These are phyloP conservation scores for Dothistroma septosporum DNA, from an alignment of 2,329 filamentous ascomycete species.

Conservation along the genomic window DNA sequence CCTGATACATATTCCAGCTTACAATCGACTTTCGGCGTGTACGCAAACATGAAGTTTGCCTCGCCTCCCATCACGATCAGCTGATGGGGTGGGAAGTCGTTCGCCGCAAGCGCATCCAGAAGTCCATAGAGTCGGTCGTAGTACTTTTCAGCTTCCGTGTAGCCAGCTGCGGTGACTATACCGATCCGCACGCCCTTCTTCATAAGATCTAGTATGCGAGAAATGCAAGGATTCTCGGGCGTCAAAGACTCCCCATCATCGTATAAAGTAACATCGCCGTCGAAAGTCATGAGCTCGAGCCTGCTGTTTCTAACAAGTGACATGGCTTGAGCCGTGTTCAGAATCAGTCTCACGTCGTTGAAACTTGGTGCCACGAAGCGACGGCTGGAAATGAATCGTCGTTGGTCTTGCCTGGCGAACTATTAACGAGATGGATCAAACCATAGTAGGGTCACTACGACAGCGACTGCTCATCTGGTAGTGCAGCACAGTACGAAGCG, in stretches of 20 bases:
- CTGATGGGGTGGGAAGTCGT: slow-evolving; percentile 66
- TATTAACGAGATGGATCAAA: slow-evolving; percentile 27
- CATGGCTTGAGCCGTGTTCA: slow-evolving; percentile 94
- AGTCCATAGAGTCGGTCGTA: slow-evolving; percentile 82
- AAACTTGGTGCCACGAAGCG: slow-evolving; percentile 95
- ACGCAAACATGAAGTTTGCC: slow-evolving; percentile 90
- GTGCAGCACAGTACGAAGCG: slow-evolving; percentile 49
- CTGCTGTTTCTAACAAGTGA: slow-evolving; percentile 71
- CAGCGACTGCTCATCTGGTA: no score
- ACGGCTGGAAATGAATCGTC: slow-evolving; percentile 80
- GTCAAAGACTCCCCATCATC: slow-evolving; percentile 73
- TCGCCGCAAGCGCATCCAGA: slow-evolving; percentile 69
- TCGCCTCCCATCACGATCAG: slow-evolving; percentile 93
- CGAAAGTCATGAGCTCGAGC: slow-evolving; percentile 86
- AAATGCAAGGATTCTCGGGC: slow-evolving; percentile 71
- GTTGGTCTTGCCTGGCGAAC: slow-evolving; percentile 67
- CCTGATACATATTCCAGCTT: slow-evolving; percentile 64
- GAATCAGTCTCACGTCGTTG: slow-evolving; percentile 87
- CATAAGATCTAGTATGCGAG: slow-evolving; percentile 65
- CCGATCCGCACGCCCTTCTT: slow-evolving; percentile 76
- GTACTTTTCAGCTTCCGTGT: slow-evolving; percentile 82
- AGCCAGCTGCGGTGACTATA: slow-evolving; percentile 94
- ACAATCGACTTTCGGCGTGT: slow-evolving; percentile 59
- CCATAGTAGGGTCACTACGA: not conserved
- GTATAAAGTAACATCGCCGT: slow-evolving; percentile 96